Base-by-base conservation (phyloP, 2,329 filamentous ascomycete species). In the Scytalidium sp. region DNA sequence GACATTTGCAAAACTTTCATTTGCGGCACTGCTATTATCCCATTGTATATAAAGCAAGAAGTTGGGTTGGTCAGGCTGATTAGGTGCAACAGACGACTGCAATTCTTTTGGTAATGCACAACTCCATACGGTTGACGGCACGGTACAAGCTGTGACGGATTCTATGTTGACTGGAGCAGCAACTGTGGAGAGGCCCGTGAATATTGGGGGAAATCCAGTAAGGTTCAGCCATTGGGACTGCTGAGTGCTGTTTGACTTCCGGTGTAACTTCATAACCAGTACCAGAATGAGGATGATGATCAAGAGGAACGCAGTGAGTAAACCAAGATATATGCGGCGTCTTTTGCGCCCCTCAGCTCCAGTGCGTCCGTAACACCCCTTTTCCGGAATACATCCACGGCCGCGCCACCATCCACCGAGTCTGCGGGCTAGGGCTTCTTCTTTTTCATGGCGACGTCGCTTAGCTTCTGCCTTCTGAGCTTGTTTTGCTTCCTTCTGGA, bases 181-280 rank as follows among this genome's bases (percentile, higher is more conserved):
- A 15, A 97, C 79, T 0, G 90, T 95, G 53, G 89, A 78, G 17
- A 93, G 78, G 0, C 92, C 93, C 0, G 88, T 93, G 2, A 89
- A 90, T 61, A 97, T 89, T 0, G 91, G 87, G 17, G 92, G 92
- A 58, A 89, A 96, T 45, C 85, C 84, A 1, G 92, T 95, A 53
- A 95, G 67, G 63, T 96, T 96, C 50, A 96, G 75, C 87, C 90
- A 97, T 44, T 78, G 70, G 2, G 78, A 76, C 19, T 56, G 56
- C 21, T 55, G 49, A 22, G 56, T 51, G 0, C 70, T 66, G 3
- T 64, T 74, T 51, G 49, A 58, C 59, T 61, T 71, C 60, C 39
- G 50, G 61, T 62, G 69, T 40, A 90, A 68, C 1, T 80, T 75
- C 11, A 83, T 76, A 0, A 77, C 78, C 10, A 90, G 70, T 1